Conservation (phyloP, 2,329 filamentous ascomycete genomes). For the Diaporthe sp. region DNA sequence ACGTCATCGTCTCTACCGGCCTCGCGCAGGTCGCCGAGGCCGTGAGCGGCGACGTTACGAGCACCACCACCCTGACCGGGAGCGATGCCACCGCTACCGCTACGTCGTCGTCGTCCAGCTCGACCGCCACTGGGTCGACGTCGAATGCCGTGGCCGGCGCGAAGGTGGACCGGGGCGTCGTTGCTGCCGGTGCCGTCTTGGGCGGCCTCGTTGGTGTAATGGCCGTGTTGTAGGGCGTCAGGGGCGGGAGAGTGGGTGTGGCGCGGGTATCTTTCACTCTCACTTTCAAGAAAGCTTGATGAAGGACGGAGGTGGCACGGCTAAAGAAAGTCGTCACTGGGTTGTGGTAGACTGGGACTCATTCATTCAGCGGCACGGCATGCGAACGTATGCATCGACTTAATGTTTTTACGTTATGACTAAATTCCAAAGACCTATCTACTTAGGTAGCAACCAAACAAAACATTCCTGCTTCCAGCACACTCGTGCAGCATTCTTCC, state of each 20-base stretch:
- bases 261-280: too few species aligned
- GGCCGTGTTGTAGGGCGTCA: slow-evolving; percentile 46
- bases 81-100: slow-evolving; percentile 36
- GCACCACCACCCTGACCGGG: slow-evolving; percentile 48
- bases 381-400: not conserved
- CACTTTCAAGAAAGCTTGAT: not conserved
- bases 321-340: not conserved
- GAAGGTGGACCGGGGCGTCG: slow-evolving; percentile 39
- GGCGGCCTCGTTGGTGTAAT: slow-evolving; percentile 49
- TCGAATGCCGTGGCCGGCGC: slow-evolving; percentile 1
- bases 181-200: slow-evolving; percentile 48
- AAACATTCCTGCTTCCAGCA: not conserved
- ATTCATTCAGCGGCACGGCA: not conserved
- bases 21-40: slow-evolving; percentile 50
- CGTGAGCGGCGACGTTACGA: slow-evolving; percentile 49
- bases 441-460: not conserved
- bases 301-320: not conserved
- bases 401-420: not conserved
- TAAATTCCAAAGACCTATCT: not conserved
- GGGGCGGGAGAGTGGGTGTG: too few species aligned
- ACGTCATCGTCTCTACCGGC: slow-evolving; percentile 47
- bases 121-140: slow-evolving; percentile 26
- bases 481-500: not conserved
- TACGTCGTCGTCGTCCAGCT: slow-evolving; percentile 27
- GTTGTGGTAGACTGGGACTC: too few species aligned